A percentile compares a stretch with the other conserved stretches of the same genome.
phyloP scores from a whole-genome alignment of 148 eudicot species.

The Spergularia marina region DNA sequence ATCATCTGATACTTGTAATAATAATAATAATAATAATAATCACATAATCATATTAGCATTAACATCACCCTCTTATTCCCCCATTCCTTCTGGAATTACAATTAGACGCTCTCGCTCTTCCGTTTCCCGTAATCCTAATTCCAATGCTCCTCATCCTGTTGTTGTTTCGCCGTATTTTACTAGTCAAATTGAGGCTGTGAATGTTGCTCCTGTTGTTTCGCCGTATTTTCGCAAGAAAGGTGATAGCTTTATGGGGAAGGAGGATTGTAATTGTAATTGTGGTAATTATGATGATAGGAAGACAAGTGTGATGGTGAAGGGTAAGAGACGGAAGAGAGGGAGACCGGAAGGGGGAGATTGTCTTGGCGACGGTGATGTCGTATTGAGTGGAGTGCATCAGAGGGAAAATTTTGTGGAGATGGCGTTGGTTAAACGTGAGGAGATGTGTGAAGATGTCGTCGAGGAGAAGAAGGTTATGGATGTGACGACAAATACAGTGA shows the following conservation, averaged over 20 bases:
- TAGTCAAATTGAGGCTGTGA: too few species aligned
- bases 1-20: background rate
- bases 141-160: background rate
- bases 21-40: background rate
- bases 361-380: background rate
- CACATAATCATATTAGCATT: background rate
- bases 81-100: too few species aligned
- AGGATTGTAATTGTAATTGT: background rate
- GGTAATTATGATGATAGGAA: background rate
- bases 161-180: background rate
- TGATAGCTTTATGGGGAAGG: background rate
- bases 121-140: background rate
- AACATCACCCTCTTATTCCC: background rate
- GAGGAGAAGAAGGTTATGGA: background rate
- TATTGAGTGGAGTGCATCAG: background rate
- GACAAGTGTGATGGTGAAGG: background rate
- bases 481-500: too few species aligned
- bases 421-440: too few species aligned
- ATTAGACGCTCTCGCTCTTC: background rate
- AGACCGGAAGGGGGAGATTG: background rate
- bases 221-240: slow-evolving; percentile 8
- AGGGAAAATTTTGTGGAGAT: background rate
- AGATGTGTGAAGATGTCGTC: too few species aligned
- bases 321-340: background rate
- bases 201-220: slow-evolving; percentile 6